These are phyloP conservation scores for Coemansia sp. DNA, from an alignment of 371 early-diverging fungal species.

Conservation along the genomic window DNA sequence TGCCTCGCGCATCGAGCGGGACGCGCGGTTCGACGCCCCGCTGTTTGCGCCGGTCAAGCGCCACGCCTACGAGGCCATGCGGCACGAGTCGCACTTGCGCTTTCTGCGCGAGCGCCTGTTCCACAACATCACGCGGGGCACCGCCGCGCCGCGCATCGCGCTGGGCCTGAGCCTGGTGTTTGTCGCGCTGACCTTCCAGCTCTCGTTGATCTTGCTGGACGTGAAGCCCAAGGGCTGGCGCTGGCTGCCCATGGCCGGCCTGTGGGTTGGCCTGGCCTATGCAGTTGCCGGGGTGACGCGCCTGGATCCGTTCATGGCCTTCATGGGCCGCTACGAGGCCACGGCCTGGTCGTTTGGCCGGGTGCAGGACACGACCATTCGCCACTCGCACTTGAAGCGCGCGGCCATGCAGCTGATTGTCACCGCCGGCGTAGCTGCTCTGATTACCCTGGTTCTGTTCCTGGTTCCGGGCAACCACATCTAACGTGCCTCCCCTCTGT, in stretches of 20 bases:
- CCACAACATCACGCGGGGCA: slow-evolving; percentile 48
- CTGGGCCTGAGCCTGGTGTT: slow-evolving; percentile 42
- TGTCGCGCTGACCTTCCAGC: slow-evolving; percentile 40
- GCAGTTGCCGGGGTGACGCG: slow-evolving; percentile 40
- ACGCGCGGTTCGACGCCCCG: slow-evolving; percentile 32
- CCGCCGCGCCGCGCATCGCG: slow-evolving; percentile 48
- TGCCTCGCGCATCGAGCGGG: slow-evolving; percentile 31
- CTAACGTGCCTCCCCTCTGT: neutral
- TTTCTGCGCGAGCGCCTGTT: slow-evolving; percentile 45
- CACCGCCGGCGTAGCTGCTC: slow-evolving; percentile 24
- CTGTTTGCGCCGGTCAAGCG: slow-evolving; percentile 48
- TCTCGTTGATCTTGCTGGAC: slow-evolving; percentile 44
- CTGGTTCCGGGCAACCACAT: slow-evolving; percentile 47
- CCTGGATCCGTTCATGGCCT: slow-evolving; percentile 46
- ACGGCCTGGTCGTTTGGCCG: slow-evolving; percentile 40
- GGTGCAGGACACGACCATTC: slow-evolving; percentile 31
- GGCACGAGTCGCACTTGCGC: slow-evolving; percentile 48
- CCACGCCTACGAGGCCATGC: slow-evolving; percentile 50
- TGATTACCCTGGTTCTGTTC: slow-evolving; percentile 45
- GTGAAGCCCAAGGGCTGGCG: slow-evolving; percentile 49
- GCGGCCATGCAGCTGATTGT: slow-evolving; percentile 25
- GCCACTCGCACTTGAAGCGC: slow-evolving; percentile 34
- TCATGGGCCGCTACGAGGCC: slow-evolving; percentile 42
- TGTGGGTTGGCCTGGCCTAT: slow-evolving; percentile 41
- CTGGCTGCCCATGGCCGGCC: slow-evolving; percentile 44